These are phyloP conservation scores for Nemania serpens DNA, from an alignment of 2,329 filamentous ascomycete species.

Conservation along the genomic window DNA sequence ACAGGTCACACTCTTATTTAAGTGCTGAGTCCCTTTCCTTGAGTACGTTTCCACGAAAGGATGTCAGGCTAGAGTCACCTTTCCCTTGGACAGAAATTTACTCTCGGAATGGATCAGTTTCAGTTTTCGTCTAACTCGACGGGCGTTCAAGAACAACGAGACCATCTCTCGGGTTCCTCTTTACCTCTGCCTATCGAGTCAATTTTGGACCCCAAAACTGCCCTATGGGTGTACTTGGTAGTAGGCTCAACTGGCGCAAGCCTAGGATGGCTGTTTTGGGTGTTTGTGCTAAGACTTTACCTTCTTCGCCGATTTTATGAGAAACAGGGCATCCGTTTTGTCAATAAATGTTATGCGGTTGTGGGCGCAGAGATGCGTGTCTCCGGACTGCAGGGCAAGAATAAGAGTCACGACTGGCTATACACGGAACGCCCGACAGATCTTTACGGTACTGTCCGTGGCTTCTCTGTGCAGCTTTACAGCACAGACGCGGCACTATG, in stretches of 20 bases:
- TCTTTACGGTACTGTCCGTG: neutral
- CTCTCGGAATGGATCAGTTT: neutral
- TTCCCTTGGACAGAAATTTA: neutral
- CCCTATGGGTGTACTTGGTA: neutral
- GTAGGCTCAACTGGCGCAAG: neutral
- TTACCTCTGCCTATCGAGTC: neutral
- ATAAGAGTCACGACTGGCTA: slow-evolving; percentile 6
- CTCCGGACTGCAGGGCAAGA: neutral
- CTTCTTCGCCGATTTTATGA: slow-evolving; percentile 4
- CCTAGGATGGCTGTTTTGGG: slow-evolving; percentile 2
- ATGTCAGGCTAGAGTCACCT: neutral
- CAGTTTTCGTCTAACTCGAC: neutral
- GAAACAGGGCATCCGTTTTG: slow-evolving; percentile 5
- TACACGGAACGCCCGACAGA: slow-evolving; percentile 1
- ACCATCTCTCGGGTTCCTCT: neutral
- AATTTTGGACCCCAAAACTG: neutral
- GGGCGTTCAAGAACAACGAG: neutral
- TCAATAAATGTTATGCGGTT: slow-evolving; percentile 1
- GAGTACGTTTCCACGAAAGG: neutral
- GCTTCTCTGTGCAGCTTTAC: slow-evolving; percentile 5
- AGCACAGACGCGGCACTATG: slow-evolving; percentile 1
- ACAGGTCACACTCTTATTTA: neutral
- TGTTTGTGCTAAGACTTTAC: neutral
- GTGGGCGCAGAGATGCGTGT: slow-evolving; percentile 7
- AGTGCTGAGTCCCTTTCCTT: neutral